Percentiles rank a stretch among this genome's conserved stretches.
phyloP scores from a whole-genome alignment of 495 filamentous ascomycete genomes.

The Staphylotrichum tortipilum region DNA sequence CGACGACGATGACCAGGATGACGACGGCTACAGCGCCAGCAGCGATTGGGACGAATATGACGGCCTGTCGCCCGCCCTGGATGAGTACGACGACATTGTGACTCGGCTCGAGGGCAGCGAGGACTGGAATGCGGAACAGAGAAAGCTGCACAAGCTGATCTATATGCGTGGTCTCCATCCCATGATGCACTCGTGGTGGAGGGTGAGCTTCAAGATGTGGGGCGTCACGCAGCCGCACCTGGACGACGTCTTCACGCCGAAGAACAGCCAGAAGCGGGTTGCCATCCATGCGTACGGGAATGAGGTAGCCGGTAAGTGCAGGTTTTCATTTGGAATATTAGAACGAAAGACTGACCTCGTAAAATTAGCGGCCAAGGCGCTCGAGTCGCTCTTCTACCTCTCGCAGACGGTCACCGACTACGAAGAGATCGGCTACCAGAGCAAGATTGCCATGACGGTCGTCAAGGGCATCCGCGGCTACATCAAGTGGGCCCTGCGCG shows the following conservation, averaged over 20 bases:
- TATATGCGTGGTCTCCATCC: conserved; percentile 26
- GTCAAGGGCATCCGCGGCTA: conserved; percentile 18
- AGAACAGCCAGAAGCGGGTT: conserved; percentile 17
- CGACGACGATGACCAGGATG: background rate
- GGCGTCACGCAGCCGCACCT: conserved; percentile 19
- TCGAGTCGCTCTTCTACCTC: conserved; percentile 24
- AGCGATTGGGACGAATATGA: conserved; percentile 25
- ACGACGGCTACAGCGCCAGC: conserved; percentile 12
- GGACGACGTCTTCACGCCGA: conserved; percentile 19
- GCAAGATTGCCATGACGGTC: conserved; percentile 11
- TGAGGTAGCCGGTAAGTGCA: conserved; percentile 22
- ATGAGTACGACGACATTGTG: conserved; percentile 14
- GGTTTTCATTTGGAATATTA: too few species aligned
- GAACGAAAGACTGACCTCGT: too few species aligned
- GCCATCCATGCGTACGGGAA: conserved; percentile 18
- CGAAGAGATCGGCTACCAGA: conserved; percentile 15
- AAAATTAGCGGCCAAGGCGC: conserved; percentile 19
- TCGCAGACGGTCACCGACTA: conserved; percentile 23
- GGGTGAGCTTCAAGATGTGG: conserved; percentile 24
- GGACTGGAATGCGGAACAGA: conserved; percentile 22
- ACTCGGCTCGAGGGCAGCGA: conserved; percentile 16
- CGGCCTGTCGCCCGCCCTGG: conserved; percentile 5
- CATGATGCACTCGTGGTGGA: conserved; percentile 26
- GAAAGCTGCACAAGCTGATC: conserved; percentile 21
- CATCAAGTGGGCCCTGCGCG: conserved; percentile 21